Conservation (phyloP, 345 rosid species). For the Euphorbia lathyris region DNA sequence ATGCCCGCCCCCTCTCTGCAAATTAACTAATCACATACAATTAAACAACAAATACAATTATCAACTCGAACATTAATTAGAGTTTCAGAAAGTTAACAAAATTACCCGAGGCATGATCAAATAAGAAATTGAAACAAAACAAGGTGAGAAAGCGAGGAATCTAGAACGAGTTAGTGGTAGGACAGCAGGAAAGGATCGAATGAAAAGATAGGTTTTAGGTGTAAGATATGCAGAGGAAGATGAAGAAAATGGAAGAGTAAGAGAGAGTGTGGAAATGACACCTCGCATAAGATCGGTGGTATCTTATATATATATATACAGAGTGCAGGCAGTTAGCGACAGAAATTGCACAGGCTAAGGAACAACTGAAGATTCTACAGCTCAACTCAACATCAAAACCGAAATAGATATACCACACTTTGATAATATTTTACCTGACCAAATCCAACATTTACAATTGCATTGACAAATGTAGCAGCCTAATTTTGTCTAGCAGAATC, state of each 20-base stretch:
- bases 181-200: constrained; percentile 32
- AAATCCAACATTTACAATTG: no score
- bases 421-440: no score
- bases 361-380: no score
- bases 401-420: no score
- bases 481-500: no score
- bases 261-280: constrained; percentile 10
- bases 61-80: not conserved
- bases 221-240: constrained; percentile 2
- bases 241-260: constrained; percentile 13
- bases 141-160: constrained; percentile 4
- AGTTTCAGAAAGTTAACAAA: not conserved
- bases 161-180: constrained; percentile 26
- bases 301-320: not conserved
- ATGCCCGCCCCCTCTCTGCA: constrained; percentile 36
- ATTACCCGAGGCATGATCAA: constrained; percentile 39
- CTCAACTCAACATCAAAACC: no score
- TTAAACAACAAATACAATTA: not conserved
- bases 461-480: no score
- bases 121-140: constrained; percentile 16
- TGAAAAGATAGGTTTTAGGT: constrained; percentile 22
- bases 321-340: not conserved
- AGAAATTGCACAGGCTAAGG: no score
- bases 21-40: constrained; percentile 5
- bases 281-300: not conserved